Conservation (phyloP, 1,139 yeast genomes). For the Taphrina deformans region DNA sequence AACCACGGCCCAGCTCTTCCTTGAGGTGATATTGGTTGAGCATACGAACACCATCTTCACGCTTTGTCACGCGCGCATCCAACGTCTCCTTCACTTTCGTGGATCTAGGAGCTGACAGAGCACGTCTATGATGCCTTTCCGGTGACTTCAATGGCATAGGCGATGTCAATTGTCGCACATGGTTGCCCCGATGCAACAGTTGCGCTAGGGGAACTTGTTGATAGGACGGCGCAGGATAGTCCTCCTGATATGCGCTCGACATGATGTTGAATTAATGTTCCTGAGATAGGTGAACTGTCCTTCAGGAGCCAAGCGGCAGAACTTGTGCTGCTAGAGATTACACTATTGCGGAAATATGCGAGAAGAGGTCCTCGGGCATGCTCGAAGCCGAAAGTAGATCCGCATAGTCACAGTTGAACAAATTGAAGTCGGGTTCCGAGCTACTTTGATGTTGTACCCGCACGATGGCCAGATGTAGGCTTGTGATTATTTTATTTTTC, state of each 20-base stretch:
- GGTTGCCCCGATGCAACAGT: not conserved
- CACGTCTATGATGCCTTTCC: conserved; percentile 39
- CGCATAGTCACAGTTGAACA: not conserved
- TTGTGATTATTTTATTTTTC: no score
- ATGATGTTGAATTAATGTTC: no score
- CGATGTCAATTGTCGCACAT: conserved; percentile 16
- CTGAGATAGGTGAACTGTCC: no score
- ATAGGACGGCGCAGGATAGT: conserved; percentile 15
- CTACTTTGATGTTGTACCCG: no score
- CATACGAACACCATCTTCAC: conserved; percentile 44
- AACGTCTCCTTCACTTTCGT: conserved; percentile 44
- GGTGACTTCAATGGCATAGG: conserved; percentile 36
- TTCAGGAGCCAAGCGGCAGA: not conserved
- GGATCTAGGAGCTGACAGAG: conserved; percentile 34
- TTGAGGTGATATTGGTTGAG: conserved; percentile 59
- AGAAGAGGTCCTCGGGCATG: not conserved
- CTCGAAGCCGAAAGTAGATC: not conserved
- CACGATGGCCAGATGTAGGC: no score
- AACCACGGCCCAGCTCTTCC: conserved; percentile 75
- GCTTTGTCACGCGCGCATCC: conserved; percentile 44
- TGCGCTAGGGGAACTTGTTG: not conserved
- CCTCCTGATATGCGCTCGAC: conserved; percentile 22
- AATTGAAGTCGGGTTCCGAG: not conserved
- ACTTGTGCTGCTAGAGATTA: not conserved
- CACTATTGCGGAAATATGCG: not conserved